Evolutionary conservation across 495 filamentous ascomycete species (phyloP), one percentile per base, ranked within the genome.

Genomic region (Haplographium delicatum): DNA sequence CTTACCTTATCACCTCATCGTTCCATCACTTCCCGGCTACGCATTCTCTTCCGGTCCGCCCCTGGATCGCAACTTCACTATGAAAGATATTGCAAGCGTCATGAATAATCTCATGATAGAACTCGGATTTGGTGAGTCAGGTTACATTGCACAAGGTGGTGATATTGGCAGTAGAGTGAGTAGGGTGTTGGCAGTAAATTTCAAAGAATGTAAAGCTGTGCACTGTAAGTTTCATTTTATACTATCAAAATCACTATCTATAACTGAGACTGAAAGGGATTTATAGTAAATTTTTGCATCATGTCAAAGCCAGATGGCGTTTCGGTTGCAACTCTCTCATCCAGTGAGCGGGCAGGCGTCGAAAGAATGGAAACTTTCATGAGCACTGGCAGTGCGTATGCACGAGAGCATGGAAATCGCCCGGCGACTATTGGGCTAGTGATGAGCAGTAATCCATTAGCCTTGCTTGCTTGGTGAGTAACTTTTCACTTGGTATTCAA

Each of bases 81-180:
- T 68, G 2, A 20, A 54, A 0, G 70, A 76, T 23, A 62, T 69
- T 2, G 66, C 76, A 5, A 65, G 68, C 13, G 58, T 83, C 3
- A 44, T 85, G 8, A 63, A 86, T 62, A 60, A 72, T 28, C 56
- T 88, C 4, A 85, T 86, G 80, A 63, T 65, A 13, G 65, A 68
- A 16, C 62, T 85, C 2, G 82, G 83, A 0, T 83, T 86, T 45
- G 68, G 62, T 16, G 7, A 7, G 5, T 63, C 64, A 25, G 78
- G 77, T 1, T 87, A 88, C 59, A 63, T 86, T 23, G 75, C 72
- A 0, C 80, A 85, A 54, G 84, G 85, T 1, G 85, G 84, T 13
- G 83, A 89, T 56, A 72, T 86, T 40, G 85, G 84, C 3, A 73
- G 72, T 53, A 58, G 65, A 5, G 44, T 86, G 18, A 68, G 72